Base-by-base conservation (phyloP, 176 grass and related monocot genomes). In the Leersia perrieri region DNA sequence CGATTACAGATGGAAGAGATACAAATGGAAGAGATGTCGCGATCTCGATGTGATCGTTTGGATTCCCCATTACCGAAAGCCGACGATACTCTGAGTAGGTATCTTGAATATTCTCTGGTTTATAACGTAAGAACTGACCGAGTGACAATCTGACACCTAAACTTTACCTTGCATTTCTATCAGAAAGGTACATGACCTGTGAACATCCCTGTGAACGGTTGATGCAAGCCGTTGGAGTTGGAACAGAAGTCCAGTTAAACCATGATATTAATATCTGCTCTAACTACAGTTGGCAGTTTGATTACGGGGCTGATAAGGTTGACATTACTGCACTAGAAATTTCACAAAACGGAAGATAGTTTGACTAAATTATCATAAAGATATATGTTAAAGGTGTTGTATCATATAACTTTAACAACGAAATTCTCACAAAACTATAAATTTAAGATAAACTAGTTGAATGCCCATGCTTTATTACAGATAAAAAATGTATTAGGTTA, bases 61-160 rank as follows among this genome's bases (percentile, higher is more conserved):
- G 38, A 76, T 82, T 77, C 80, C 42, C 13, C 22, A 39, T 27
- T 11, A 16, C 79, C 67, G 68, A 76, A 71, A 81, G 82, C 66
- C 33, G 82, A 85, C 82, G 40, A 81, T 4, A 15, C 23, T 74
- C 26, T 68, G 10, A 27, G 42, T 5, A 20, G 27, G 70, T 40
- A 53, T 55, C 33, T 63, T 55, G 55, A 80, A 89, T 85, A 85
- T 89, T 66, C 82, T 15, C 77, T 0, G 58, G 87, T 76, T 81
- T 89, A 89, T 89, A 72, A 82, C 57, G 16, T 20, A 51, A 76
- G 9, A 78, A 45, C 28, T 81, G 82, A 58, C 57, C 6, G 15
- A 60, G 68, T 40, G 45, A 61, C 45, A 4, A 15, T 83, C 38
- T 63, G 7, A 29, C 41, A 18, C 35, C 66, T 29, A 36, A 49